Evolutionary conservation across 225 moss, liverwort and hornwort genomes (phyloP), one percentile per base, ranked within the genome.

Genomic region (Polytrichum commune): DNA sequence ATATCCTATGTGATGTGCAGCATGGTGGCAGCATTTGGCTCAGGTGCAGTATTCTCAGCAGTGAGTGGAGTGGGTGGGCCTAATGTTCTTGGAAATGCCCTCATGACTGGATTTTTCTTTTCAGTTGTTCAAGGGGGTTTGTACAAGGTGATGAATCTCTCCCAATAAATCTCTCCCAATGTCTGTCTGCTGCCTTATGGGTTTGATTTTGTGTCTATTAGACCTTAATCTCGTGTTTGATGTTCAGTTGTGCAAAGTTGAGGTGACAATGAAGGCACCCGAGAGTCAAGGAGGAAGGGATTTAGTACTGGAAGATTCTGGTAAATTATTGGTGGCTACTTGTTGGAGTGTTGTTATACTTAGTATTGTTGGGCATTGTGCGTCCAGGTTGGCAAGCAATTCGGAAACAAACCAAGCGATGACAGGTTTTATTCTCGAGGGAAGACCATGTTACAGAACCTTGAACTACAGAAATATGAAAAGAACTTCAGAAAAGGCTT

Each of bases 41-140:
- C 95, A 67, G 95, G 95, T 73, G 95, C 95, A 77, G 87, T 92
- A 26, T 95, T 95, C 73, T 92, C 95, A 64, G 89, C 88, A 20
- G 95, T 95, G 69, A 95, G 95, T 80, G 92, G 95, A 66, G 89
- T 95, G 71, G 95, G 95, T 46, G 90, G 92, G 28, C 90, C 92
- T 8, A 95, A 95, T 73, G 76, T 92, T 60, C 89, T 88, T 70
- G 90, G 92, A 62, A 95, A 95, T 84, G 95, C 95, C 53, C 29
- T 95, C 19, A 91, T 85, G 33, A 95, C 95, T 71, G 95, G 95
- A 58, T 78, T 79, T 66, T 89, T 91, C 77, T 95, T 95, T 81
- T 92, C 95, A 4, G 83, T 92, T 64, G 82, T 95, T 76, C 95
- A 95, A 78, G 95, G 92, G 60, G 95, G 92, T 56, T 79, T 95